Conservation (phyloP, 2,329 filamentous ascomycete genomes). For the Zasmidium angulare region DNA sequence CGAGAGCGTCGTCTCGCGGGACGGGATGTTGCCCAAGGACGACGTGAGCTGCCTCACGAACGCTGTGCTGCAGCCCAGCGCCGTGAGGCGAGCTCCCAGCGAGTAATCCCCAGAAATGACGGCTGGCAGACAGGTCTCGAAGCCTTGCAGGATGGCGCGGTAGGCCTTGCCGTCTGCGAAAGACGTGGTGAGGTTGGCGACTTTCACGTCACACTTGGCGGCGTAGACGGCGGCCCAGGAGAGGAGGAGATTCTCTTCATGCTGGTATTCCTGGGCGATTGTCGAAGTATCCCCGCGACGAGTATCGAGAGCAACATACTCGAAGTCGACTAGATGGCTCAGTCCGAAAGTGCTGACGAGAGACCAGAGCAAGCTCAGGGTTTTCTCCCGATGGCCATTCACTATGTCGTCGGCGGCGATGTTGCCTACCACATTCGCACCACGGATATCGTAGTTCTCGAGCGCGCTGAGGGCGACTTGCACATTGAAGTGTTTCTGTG, state of each 20-base stretch:
- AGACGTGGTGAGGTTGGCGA: slow-evolving; percentile 58
- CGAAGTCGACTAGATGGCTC: slow-evolving; percentile 54
- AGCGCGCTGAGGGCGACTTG: slow-evolving; percentile 58
- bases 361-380: slow-evolving; percentile 60
- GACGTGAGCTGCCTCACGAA: slow-evolving; percentile 48
- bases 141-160: slow-evolving; percentile 57
- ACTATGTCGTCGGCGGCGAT: slow-evolving; percentile 60
- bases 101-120: not conserved
- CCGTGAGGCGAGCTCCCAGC: slow-evolving; percentile 39
- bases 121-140: slow-evolving; percentile 45
- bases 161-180: slow-evolving; percentile 58
- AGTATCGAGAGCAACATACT: slow-evolving; percentile 52
- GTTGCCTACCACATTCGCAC: slow-evolving; percentile 41
- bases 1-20: slow-evolving; percentile 55
- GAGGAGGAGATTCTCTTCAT: slow-evolving; percentile 46
- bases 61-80: slow-evolving; percentile 42
- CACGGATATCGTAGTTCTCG: slow-evolving; percentile 42
- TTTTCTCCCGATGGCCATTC: slow-evolving; percentile 65
- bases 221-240: slow-evolving; percentile 55
- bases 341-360: slow-evolving; percentile 60
- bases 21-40: slow-evolving; percentile 45
- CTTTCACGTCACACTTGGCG: slow-evolving; percentile 27
- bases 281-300: not conserved
- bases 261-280: not conserved
- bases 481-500: slow-evolving; percentile 61